A percentile compares a stretch with the other conserved stretches of the same genome.
These are phyloP conservation scores for Monosporascus sp. DNA, from an alignment of 2,329 filamentous ascomycete genomes.

Conservation along the genomic window DNA sequence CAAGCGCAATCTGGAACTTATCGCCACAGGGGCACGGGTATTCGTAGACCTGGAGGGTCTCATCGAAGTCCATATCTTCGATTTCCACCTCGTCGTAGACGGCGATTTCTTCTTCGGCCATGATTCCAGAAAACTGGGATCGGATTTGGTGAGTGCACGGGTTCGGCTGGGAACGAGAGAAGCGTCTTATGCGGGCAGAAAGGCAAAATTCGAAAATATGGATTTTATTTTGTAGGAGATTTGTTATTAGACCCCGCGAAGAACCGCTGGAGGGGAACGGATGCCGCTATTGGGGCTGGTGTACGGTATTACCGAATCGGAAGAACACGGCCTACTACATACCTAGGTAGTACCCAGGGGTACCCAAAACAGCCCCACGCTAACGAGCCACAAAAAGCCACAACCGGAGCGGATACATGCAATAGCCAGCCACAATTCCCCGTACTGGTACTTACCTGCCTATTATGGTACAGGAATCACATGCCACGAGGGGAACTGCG, in stretches of 20 bases:
- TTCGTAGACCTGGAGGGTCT: constrained; percentile 78
- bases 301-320: neutral
- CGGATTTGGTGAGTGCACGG: neutral
- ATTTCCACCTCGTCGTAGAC: constrained; percentile 99
- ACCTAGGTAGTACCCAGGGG: too few relatives aligned
- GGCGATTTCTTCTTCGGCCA: constrained; percentile 46
- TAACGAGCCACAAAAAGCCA: neutral
- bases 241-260: neutral
- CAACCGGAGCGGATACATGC: neutral
- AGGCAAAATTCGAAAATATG: neutral
- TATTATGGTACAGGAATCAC: neutral
- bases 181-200: neutral
- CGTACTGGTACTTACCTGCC: neutral
- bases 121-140: constrained; percentile 53
- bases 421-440: neutral
- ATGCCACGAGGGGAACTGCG: neutral
- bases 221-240: too few relatives aligned
- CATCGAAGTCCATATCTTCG: constrained; percentile 94
- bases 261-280: neutral
- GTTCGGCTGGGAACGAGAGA: too few relatives aligned
- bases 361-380: neutral
- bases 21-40: constrained; percentile 98
- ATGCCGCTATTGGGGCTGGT: neutral
- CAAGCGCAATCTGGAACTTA: constrained; percentile 83
- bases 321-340: neutral